Evolutionary conservation across 352 stramenopile species (phyloP).

Genomic region (Lagenidium giganteum): DNA sequence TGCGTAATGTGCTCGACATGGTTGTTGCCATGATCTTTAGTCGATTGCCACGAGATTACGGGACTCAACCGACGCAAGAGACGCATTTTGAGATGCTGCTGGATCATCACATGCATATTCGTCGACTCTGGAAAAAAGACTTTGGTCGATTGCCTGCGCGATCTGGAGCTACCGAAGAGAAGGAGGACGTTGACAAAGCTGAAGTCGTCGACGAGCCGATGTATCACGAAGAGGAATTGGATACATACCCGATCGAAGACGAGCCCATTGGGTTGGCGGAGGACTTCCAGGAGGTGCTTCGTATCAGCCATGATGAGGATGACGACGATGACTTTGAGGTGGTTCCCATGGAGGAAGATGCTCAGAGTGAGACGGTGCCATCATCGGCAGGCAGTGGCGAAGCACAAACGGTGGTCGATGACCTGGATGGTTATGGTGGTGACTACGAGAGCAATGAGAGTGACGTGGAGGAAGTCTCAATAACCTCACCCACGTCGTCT

Average conservation of each 20-base stretch:
- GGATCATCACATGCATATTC: constrained; percentile 76
- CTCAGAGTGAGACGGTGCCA: constrained; percentile 8
- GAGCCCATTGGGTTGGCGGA: constrained; percentile 7
- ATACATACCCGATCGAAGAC: constrained; percentile 3
- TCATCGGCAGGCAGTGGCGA: not conserved
- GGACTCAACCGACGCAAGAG: constrained; percentile 42
- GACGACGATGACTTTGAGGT: constrained; percentile 2
- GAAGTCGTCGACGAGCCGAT: not conserved
- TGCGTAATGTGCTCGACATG: constrained; percentile 78
- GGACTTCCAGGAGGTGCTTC: not conserved
- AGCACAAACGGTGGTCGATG: constrained; percentile 4
- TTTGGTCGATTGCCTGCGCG: constrained; percentile 64
- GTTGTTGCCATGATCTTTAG: constrained; percentile 82
- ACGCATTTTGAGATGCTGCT: constrained; percentile 71
- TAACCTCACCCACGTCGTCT: too few species aligned
- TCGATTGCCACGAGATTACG: constrained; percentile 67
- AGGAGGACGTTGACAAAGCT: constrained; percentile 11
- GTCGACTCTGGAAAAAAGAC: constrained; percentile 77
- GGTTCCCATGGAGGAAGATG: constrained; percentile 12
- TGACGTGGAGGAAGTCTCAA: constrained; percentile 39
- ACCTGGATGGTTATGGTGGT: constrained; percentile 40
- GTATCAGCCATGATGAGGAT: not conserved
- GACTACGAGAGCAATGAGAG: constrained; percentile 68
- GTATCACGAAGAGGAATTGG: constrained; percentile 1
- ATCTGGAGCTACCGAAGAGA: not conserved